Evolutionary conservation across 805 yeast genomes (phyloP), one percentile per base, ranked within the genome.

Genomic region (Myxozyma sirexii): DNA sequence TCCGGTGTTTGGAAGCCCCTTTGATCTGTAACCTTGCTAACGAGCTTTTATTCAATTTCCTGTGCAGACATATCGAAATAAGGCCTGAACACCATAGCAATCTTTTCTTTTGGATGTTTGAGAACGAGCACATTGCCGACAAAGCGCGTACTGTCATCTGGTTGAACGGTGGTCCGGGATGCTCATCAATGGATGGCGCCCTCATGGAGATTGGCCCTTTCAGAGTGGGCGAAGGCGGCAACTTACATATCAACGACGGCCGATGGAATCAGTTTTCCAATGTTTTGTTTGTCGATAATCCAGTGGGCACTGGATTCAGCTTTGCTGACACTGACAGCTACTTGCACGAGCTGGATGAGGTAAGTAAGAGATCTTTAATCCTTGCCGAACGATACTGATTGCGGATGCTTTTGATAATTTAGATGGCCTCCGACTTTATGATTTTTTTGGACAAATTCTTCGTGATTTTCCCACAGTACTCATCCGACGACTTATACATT

Each of bases 101-200:
- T 67, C 80, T 88, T 68, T 91, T 87, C 69, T 91, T 89, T 71
- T 89, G 96, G 96, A 83, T 82, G 68, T 86, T 85, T 56, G 75
- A 74, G 45, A 67, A 71, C 27, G 65, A 69, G 55, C 70, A 67
- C 51, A 60, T 65, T 23, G 68, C 71, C 4, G 68, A 73, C 15
- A 71, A 71, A 38, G 73, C 70, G 6, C 69, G 67, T 23, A 76
- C 78, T 2, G 47, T 78, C 24, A 80, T 94, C 56, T 94, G 99
- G 98, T 79, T 94, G 23, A 94, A 94, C 72, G 99, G 99, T 41
- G 99, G 99, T 0, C 99, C 99, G 0, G 99, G 99, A 0, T 94
- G 99, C 72, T 91, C 97, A 1, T 91, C 97, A 0, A 84, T 93
- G 94, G 99, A 94, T 74, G 99, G 99, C 15, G 97, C 96, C 0